A percentile compares a stretch with the other conserved stretches of the same genome.
Conservation (phyloP, 352 stramenopile genomes). For the Phytophthora pinifolia region DNA sequence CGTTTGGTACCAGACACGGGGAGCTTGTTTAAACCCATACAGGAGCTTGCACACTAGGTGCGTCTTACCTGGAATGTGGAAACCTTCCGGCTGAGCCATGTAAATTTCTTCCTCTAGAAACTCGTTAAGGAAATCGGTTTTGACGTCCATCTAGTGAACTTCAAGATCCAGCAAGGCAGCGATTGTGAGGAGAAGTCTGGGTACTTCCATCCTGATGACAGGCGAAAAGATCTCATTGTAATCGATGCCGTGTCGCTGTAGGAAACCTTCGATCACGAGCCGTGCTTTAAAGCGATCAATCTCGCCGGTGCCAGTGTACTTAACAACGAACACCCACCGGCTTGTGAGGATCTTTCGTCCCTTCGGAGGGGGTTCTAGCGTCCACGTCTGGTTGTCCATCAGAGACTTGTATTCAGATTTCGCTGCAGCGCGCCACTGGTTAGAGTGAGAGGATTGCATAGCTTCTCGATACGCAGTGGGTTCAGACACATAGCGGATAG, state of each 20-base stretch:
- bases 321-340: constrained; percentile 11
- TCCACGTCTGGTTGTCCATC: constrained; percentile 8
- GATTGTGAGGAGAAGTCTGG: constrained; percentile 7
- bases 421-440: neutral
- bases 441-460: constrained; percentile 3
- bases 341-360: neutral
- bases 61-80: constrained; percentile 8
- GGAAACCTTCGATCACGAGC: neutral
- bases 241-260: neutral
- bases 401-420: constrained; percentile 9
- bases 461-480: constrained; percentile 4
- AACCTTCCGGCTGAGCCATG: constrained; percentile 19
- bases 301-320: constrained; percentile 7
- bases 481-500: constrained; percentile 10
- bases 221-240: constrained; percentile 4
- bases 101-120: constrained; percentile 25
- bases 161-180: constrained; percentile 12
- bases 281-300: constrained; percentile 8
- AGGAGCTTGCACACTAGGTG: constrained; percentile 13
- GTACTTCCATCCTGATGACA: constrained; percentile 8
- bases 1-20: constrained; percentile 16
- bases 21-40: constrained; percentile 20
- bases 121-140: constrained; percentile 24
- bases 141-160: constrained; percentile 29
- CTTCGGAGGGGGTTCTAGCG: neutral